Base-by-base conservation (phyloP, 495 filamentous ascomycete species). In the Hypoxylon rickii region DNA sequence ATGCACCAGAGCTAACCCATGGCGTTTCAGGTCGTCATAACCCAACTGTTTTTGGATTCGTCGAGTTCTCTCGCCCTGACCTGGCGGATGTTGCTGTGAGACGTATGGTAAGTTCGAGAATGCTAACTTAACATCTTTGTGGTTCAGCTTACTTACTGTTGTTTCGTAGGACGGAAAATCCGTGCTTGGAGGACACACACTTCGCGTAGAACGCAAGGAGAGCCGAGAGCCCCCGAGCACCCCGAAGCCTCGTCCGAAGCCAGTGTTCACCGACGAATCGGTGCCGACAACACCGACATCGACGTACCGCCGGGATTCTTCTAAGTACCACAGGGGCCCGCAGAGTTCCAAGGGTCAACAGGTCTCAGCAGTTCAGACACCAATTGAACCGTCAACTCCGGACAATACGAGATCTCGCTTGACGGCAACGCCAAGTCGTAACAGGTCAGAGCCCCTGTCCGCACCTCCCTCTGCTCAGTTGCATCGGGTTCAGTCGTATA, bases 1-100 rank as follows among this genome's bases (percentile, higher is more conserved):
- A 4, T 40, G 19, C 7, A 18, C 18, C 20, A 19, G 37, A 29
- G 12, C 36, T 45, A 22, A 54, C 52, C 32, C 19, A 31, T 12
- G 11, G 51, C 32, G 21, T 29, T 32, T 39, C 20, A 65, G 53
- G 65, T 55, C 58, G 41, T 16, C 70, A 52, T 33, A 20, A 49
- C 15, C 55, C 66, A 3, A 70, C 67, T 4, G 59, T 54, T n/a
- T 85, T 84, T 56, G 82, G 75, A 4, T 86, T 85, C 45, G 68
- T 86, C 26, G 75, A 81, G 61, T 85, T 76, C 47, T 34, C 55
- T 8, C 55, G 60, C 11, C 53, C 65, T 2, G 67, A 72, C 7
- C 48, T 65, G 19, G 79, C 75, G 3, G 56, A 68, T 29, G 10
- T 43, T 7, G 80, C 80, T 0, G 70, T 83, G 18, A 38, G 56